Evolutionary conservation across 2,329 filamentous ascomycete species (phyloP).

Genomic region (Trichoderma afroharzianum): DNA sequence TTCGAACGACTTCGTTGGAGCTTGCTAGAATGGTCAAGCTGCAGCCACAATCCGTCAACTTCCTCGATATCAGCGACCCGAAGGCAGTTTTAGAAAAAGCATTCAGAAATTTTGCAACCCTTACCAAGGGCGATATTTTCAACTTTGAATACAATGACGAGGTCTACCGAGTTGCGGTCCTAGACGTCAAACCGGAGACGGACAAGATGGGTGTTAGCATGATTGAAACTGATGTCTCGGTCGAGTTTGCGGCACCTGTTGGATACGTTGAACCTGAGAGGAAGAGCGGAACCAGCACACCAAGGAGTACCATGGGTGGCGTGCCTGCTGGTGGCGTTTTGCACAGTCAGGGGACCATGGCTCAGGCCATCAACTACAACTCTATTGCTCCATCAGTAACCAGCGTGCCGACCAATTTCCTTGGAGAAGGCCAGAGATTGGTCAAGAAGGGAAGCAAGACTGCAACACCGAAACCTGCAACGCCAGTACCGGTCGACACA

Average conservation of each 20-base stretch:
- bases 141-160: slow-evolving; percentile 96
- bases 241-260: slow-evolving; percentile 91
- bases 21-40: slow-evolving; percentile 92
- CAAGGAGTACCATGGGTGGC: slow-evolving; percentile 62
- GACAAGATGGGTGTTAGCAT: slow-evolving; percentile 86
- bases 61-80: slow-evolving; percentile 94
- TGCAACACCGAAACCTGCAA: slow-evolving; percentile 61
- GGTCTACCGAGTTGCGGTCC: slow-evolving; percentile 84
- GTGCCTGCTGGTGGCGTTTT: slow-evolving; percentile 69
- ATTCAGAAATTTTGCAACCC: slow-evolving; percentile 90
- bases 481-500: slow-evolving; percentile 53
- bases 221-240: slow-evolving; percentile 92
- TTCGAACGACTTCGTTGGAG: slow-evolving; percentile 90
- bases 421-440: slow-evolving; percentile 76
- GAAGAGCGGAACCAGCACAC: slow-evolving; percentile 80
- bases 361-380: slow-evolving; percentile 94
- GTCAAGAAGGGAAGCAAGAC: slow-evolving; percentile 76
- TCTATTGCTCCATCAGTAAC: slow-evolving; percentile 78
- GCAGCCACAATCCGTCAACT: slow-evolving; percentile 87
- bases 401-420: slow-evolving; percentile 72
- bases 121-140: slow-evolving; percentile 92
- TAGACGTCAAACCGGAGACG: slow-evolving; percentile 85
- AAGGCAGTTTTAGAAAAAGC: slow-evolving; percentile 96
- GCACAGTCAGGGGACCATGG: slow-evolving; percentile 89
- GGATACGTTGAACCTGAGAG: slow-evolving; percentile 88